A percentile compares a stretch with the other conserved stretches of the same genome.
These are phyloP conservation scores for Bombardia bombarda DNA, from an alignment of 495 filamentous ascomycete genomes.

Conservation along the genomic window DNA sequence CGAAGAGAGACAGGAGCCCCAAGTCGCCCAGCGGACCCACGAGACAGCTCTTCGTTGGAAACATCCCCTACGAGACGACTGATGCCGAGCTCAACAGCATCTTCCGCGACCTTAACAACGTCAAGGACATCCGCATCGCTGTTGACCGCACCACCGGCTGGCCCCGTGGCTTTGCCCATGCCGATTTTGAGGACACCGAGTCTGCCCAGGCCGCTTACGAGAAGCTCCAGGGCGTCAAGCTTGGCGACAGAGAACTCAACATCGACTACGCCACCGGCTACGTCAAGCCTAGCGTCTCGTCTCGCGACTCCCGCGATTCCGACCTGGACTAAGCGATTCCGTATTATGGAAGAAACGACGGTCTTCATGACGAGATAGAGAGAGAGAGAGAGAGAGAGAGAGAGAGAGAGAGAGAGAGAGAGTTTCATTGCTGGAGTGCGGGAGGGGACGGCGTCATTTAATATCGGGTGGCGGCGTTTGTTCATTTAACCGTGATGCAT, in stretches of 20 bases:
- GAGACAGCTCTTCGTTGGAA: slow-evolving; percentile 75
- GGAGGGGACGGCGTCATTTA: too few relatives aligned
- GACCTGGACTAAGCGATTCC: neutral
- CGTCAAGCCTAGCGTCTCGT: too few relatives aligned
- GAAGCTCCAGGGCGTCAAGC: slow-evolving; percentile 44
- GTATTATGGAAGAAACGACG: too few relatives aligned
- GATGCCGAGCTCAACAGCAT: slow-evolving; percentile 80
- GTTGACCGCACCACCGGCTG: slow-evolving; percentile 84
- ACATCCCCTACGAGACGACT: slow-evolving; percentile 82
- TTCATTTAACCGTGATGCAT: too few relatives aligned
- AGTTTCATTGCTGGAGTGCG: too few relatives aligned
- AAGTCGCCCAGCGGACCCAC: slow-evolving; percentile 34
- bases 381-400: neutral
- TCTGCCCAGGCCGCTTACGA: slow-evolving; percentile 52
- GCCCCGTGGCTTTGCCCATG: slow-evolving; percentile 83
- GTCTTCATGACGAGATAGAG: too few relatives aligned
- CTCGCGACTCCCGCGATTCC: too few relatives aligned
- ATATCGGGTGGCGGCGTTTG: too few relatives aligned
- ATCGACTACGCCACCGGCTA: slow-evolving; percentile 52
- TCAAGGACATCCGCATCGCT: slow-evolving; percentile 78
- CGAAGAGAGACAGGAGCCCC: slow-evolving; percentile 10
- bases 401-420: neutral
- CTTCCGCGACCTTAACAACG: slow-evolving; percentile 62
- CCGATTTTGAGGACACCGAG: slow-evolving; percentile 65
- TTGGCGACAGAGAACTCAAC: slow-evolving; percentile 59